Base-by-base conservation (phyloP, 805 yeast genomes). In the Torulaspora gathmanii region DNA sequence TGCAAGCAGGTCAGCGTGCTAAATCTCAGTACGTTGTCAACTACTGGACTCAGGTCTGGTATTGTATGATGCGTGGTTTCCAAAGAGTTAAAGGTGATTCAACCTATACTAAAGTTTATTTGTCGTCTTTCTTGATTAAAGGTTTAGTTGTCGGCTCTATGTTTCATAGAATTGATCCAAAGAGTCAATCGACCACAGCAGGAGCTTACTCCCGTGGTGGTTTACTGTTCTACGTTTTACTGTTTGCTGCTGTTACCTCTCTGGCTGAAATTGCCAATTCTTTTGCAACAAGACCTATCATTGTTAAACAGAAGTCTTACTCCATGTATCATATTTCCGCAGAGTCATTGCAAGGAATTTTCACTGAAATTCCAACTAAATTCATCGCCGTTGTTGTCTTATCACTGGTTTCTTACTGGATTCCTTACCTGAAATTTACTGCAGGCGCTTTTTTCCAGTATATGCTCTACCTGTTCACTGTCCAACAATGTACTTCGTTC, bases 161-260 rank as follows among this genome's bases (percentile, higher is more conserved):
- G 56, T 81, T 73, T 55, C 81, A 71, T 58, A 75, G 75, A 47
- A 71, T 77, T 38, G 69, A 64, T 49, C 55, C 57, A 2, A 60
- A 54, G 36, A 40, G 44, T 44, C 68, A 71, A 37, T 64, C 69
- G 4, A 67, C 72, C 5, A 78, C 86, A 0, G 59, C 60, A 7
- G 82, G 83, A 43, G 75, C 82, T 35, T 80, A 76, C 59, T 74
- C 79, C 47, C 73, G 86, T 67, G 80, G 82, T 63, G 84, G 84
- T 58, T 64, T 77, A 31, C 64, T 82, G 62, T 82, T 80, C 65
- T 79, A 78, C 58, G 75, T 81, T 30, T 70, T 79, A 39, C 67
- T 82, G 44, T 80, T 74, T 53, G 80, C 77, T 61, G 79, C 82
- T 35, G 71, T 80, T 54, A 74, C 82, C 42, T 74, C 82, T 9